Evolutionary conservation across 2,329 filamentous ascomycete genomes (phyloP), one percentile per base, ranked within the genome.

Genomic region (Septoria petroselini): DNA sequence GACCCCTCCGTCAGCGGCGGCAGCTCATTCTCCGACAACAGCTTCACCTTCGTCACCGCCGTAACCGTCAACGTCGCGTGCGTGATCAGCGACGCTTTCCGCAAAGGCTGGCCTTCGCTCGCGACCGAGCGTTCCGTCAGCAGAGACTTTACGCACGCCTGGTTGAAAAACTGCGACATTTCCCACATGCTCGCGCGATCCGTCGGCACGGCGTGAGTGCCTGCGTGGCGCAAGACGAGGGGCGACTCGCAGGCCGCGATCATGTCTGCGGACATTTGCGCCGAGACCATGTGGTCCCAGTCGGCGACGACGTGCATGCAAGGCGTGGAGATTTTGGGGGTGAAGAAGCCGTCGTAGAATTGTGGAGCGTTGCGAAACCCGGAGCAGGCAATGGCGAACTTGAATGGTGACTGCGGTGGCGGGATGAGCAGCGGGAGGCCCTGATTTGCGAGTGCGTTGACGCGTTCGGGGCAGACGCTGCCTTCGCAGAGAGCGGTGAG

Each of bases 331-430:
- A 57, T 44, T 39, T 54, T 52, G 7, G 55, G 53, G 2, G 23
- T 54, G 46, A 56, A 58, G 35, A 58, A 58, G 30, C 56, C 56
- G 27, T 48, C 31, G 39, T 58, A 58, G 40, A 54, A 56, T 34
- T 56, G 46, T 1, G 48, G 45, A 15, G 56, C 49, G 11, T 49
- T 52, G 30, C 51, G 38, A 42, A 56, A 55, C 1, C 56, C 56
- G 4, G 50, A 58, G 40, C 53, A 56, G 8, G 52, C 34, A 19
- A 58, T 40, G 3, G 56, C 56, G 23, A 58, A 58, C 30, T 58
- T 56, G 53, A 58, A 58, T 3, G 56, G 50, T 9, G 53, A 33
- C 27, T 58, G 56, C 3, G 56, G 56, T 27, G 56, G 50, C n/a
- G 53, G 47, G n/a, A 58, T 49, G 14, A 45, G 42, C 19, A 50